These are phyloP conservation scores for Ustilago hordei DNA, from an alignment of 1,284 basidiomycete species.

Conservation along the genomic window DNA sequence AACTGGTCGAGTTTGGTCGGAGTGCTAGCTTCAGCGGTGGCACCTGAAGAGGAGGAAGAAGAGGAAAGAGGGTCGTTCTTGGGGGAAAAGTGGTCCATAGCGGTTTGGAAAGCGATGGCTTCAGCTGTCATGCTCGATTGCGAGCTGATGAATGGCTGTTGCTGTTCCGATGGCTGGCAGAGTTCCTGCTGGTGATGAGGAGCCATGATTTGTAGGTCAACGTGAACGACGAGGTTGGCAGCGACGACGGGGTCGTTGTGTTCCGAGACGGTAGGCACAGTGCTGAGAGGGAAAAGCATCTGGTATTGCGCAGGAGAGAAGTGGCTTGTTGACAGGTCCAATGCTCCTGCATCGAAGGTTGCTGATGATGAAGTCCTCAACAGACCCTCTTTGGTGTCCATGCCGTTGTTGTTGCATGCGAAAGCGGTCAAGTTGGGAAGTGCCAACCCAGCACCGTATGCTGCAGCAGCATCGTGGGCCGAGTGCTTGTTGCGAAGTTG, in stretches of 20 bases:
- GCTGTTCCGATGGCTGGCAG: neutral
- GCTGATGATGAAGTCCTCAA: constrained; percentile 16
- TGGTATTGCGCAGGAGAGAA: constrained; percentile 34
- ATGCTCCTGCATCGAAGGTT: constrained; percentile 40
- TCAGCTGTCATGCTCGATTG: constrained; percentile 31
- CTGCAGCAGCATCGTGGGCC: neutral
- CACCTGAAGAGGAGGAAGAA: constrained; percentile 21
- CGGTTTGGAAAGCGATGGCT: constrained; percentile 30
- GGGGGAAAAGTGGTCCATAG: constrained; percentile 53
- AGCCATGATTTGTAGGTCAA: constrained; percentile 26
- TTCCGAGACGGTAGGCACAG: neutral
- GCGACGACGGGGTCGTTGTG: neutral
- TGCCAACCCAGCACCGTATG: neutral
- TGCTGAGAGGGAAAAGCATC: constrained; percentile 19
- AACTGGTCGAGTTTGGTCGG: constrained; percentile 38
- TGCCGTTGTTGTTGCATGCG: constrained; percentile 26
- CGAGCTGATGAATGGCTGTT: constrained; percentile 20
- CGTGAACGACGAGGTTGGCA: constrained; percentile 12
- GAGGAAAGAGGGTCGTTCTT: constrained; percentile 21
- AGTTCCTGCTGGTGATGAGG: constrained; percentile 3
- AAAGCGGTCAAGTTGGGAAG: constrained; percentile 28
- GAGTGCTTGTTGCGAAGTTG: constrained; percentile 25
- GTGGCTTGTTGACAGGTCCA: constrained; percentile 38
- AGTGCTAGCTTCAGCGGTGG: constrained; percentile 21
- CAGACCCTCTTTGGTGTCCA: constrained; percentile 21